phyloP scores from a whole-genome alignment of 2,329 filamentous ascomycete genomes.

The Arthrocladium fulminans region DNA sequence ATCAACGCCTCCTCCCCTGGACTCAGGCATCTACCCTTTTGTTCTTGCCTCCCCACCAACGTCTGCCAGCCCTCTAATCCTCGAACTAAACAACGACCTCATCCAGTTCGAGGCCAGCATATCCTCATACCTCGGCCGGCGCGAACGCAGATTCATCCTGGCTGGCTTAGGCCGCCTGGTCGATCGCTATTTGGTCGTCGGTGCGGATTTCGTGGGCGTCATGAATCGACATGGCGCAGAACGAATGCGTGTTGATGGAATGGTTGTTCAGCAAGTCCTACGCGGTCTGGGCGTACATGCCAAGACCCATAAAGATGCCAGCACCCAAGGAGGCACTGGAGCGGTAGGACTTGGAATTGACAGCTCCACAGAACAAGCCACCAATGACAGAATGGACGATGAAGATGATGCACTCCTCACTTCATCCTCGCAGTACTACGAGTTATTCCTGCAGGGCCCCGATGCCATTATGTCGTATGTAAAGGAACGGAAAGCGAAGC shows the following conservation, averaged over 20 bases:
- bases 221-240: constrained; percentile 79
- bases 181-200: constrained; percentile 67
- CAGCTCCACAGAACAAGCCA: constrained; percentile 9
- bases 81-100: constrained; percentile 75
- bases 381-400: constrained; percentile 14
- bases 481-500: constrained; percentile 34
- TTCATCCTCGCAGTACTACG: constrained; percentile 37
- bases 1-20: constrained; percentile 35
- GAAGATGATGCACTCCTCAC: constrained; percentile 34
- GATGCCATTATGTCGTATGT: constrained; percentile 38
- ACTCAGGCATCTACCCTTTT: constrained; percentile 35
- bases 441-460: constrained; percentile 40
- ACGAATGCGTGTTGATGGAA: constrained; percentile 86
- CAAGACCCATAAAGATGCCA: constrained; percentile 11
- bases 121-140: constrained; percentile 59
- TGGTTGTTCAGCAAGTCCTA: constrained; percentile 91
- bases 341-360: constrained; percentile 16
- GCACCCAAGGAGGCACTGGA: constrained; percentile 1
- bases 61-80: constrained; percentile 53
- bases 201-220: constrained; percentile 60
- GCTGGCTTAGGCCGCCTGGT: constrained; percentile 68
- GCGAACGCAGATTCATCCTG: constrained; percentile 67
- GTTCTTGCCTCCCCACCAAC: constrained; percentile 35
- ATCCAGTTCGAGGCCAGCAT: constrained; percentile 82
- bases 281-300: constrained; percentile 59